phyloP scores from a whole-genome alignment of 495 filamentous ascomycete genomes.

The Staphylotrichum tortipilum region DNA sequence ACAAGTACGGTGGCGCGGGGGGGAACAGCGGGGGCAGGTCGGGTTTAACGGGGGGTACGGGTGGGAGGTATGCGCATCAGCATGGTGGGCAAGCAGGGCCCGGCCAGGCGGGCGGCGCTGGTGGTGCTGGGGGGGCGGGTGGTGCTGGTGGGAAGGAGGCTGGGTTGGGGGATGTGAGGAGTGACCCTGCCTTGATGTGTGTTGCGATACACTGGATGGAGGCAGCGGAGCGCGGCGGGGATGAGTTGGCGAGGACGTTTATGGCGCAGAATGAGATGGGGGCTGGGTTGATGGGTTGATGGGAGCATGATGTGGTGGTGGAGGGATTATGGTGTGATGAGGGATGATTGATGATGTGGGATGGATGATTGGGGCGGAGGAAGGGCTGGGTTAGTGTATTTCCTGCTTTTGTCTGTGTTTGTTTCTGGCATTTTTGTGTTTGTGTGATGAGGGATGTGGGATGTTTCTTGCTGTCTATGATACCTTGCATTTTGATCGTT shows the following conservation, averaged over 20 bases:
- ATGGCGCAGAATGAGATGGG: constrained; percentile 55
- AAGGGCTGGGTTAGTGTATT: neutral
- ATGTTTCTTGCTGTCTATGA: constrained; percentile 2
- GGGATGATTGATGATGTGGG: neutral
- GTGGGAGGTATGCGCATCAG: constrained; percentile 9
- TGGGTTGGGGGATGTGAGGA: constrained; percentile 46
- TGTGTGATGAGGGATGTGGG: too few relatives aligned
- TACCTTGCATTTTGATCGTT: neutral
- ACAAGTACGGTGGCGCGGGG: constrained; percentile 46
- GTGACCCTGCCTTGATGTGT: constrained; percentile 88
- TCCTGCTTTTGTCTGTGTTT: neutral
- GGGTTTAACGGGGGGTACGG: neutral
- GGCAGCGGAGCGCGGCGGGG: constrained; percentile 74
- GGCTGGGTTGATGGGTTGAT: constrained; percentile 18
- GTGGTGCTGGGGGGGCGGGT: constrained; percentile 9
- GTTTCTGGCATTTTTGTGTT: neutral
- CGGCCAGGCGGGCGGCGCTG: constrained; percentile 17
- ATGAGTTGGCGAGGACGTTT: constrained; percentile 77
- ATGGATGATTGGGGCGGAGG: neutral
- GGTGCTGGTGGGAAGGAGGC: constrained; percentile 13
- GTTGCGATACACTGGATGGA: constrained; percentile 99
- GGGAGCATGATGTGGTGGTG: neutral
- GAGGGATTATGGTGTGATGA: neutral
- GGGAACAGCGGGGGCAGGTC: constrained; percentile 1
- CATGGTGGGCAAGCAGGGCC: neutral